These are phyloP conservation scores for Pistacia integerrima DNA, from an alignment of 345 rosid genomes.

Conservation along the genomic window DNA sequence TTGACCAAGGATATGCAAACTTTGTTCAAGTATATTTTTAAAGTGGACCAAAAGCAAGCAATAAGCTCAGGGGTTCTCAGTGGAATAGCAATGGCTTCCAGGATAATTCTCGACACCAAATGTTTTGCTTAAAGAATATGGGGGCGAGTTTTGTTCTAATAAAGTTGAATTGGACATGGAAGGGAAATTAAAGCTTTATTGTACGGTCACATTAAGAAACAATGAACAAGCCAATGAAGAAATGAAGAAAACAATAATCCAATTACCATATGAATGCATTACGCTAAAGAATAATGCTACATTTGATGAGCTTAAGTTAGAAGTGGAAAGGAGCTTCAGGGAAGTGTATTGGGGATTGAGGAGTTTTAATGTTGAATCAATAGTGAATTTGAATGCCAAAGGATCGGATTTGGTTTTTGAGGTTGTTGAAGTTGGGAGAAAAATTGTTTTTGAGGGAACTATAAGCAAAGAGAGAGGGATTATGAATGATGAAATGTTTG, in stretches of 20 bases:
- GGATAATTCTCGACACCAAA: slow-evolving; percentile 76
- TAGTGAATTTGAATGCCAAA: slow-evolving; percentile 39
- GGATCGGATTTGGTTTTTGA: slow-evolving; percentile 45
- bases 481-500: slow-evolving; percentile 28
- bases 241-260: slow-evolving; percentile 16
- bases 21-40: slow-evolving; percentile 52
- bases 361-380: slow-evolving; percentile 42
- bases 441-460: slow-evolving; percentile 54
- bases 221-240: slow-evolving; percentile 15
- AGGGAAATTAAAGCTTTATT: slow-evolving; percentile 52
- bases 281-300: slow-evolving; percentile 61
- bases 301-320: slow-evolving; percentile 55
- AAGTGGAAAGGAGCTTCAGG: slow-evolving; percentile 63
- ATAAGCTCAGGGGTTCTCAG: slow-evolving; percentile 35
- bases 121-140: slow-evolving; percentile 68
- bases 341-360: slow-evolving; percentile 76
- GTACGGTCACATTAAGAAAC: slow-evolving; percentile 49
- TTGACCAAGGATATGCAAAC: slow-evolving; percentile 64
- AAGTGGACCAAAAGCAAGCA: slow-evolving; percentile 48
- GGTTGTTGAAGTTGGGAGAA: slow-evolving; percentile 45
- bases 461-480: slow-evolving; percentile 29
- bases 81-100: slow-evolving; percentile 57
- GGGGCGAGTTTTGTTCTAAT: slow-evolving; percentile 23
- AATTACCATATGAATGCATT: slow-evolving; percentile 66
- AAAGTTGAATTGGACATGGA: slow-evolving; percentile 32